These are phyloP conservation scores for Brassica napus DNA, from an alignment of 345 rosid species.

Conservation along the genomic window Da-Ae NC_063438.1:295001-295500, in stretches of 20 bases:
- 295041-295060: slow-evolving; percentile 29
- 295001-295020: slow-evolving; percentile 11
- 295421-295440: too few species aligned
- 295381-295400: too few species aligned
- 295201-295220: slow-evolving; percentile 12
- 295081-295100: slow-evolving; percentile 4
- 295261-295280: neutral
- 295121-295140: slow-evolving; percentile 20
- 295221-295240: slow-evolving; percentile 15
- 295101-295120: slow-evolving; percentile 36
- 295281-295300: too few species aligned
- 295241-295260: slow-evolving; percentile 11
- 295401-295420: too few species aligned
- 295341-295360: too few species aligned
- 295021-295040: slow-evolving; percentile 18
- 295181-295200: slow-evolving; percentile 24
- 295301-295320: too few species aligned
- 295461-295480: too few species aligned
- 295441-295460: too few species aligned
- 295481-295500: too few species aligned
- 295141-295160: slow-evolving; percentile 34
- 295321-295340: too few species aligned
- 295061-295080: slow-evolving; percentile 42
- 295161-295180: slow-evolving; percentile 21
- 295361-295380: too few species aligned